Conservation (phyloP, 345 rosid genomes). For the Citrus mangshanensis region DNA sequence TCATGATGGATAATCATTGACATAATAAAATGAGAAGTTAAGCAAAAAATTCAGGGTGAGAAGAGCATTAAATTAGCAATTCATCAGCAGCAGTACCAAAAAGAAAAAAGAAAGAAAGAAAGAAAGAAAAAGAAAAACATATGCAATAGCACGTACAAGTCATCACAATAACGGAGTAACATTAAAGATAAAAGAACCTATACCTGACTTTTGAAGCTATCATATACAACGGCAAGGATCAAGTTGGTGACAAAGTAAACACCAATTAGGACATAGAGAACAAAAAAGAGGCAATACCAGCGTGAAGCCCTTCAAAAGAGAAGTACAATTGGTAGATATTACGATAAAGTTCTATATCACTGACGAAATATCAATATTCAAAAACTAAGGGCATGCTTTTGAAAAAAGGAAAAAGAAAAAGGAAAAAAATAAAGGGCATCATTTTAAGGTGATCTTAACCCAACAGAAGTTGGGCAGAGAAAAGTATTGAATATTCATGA, state of each 20-base stretch:
- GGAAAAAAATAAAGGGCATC: background rate
- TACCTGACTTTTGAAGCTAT: constrained; percentile 96
- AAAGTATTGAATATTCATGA: background rate
- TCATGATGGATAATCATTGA: background rate
- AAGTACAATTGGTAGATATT: background rate
- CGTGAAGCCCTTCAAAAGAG: constrained; percentile 70
- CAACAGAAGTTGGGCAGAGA: background rate
- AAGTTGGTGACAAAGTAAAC: constrained; percentile 97
- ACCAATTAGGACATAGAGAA: constrained; percentile 79
- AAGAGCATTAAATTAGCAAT: background rate
- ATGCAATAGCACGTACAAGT: background rate
- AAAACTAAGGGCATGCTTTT: too few species aligned
- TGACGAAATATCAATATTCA: background rate
- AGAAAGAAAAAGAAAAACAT: background rate
- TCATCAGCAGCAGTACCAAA: background rate
- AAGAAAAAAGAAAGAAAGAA: background rate
- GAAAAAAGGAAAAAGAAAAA: background rate
- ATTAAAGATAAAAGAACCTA: constrained; percentile 7
- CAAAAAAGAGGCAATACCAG: constrained; percentile 76
- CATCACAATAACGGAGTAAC: background rate
- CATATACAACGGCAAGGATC: constrained; percentile 96
- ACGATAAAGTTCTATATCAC: background rate
- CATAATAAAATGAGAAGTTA: background rate
- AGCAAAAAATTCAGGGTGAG: background rate
- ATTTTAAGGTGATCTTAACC: background rate